Percentiles rank a stretch among this genome's conserved stretches.
These are phyloP conservation scores for Sphagnum tenellum DNA, from an alignment of 225 moss, liverwort and hornwort species.

Conservation along the genomic window DNA sequence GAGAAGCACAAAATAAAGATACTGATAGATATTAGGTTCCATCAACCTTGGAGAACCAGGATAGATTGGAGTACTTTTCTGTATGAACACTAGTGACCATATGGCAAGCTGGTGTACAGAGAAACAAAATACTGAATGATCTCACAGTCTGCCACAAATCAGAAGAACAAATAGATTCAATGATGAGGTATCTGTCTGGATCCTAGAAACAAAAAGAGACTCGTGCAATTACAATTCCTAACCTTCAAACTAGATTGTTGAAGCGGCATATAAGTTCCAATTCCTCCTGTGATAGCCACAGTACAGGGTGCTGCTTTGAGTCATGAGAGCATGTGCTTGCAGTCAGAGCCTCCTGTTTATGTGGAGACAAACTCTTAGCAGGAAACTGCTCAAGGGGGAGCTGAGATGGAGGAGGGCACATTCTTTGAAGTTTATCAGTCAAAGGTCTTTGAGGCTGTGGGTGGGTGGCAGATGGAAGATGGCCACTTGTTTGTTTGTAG, in stretches of 20 bases:
- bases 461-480: neutral
- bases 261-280: constrained; percentile 11
- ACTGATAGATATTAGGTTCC: too few species aligned
- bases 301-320: constrained; percentile 6
- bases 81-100: neutral
- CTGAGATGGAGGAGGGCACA: neutral
- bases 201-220: too few species aligned
- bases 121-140: neutral
- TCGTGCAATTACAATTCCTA: neutral
- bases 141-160: too few species aligned
- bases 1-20: too few species aligned
- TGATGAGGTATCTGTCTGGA: too few species aligned
- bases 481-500: neutral
- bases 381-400: neutral
- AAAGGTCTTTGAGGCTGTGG: constrained; percentile 3
- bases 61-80: neutral
- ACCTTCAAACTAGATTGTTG: constrained; percentile 11
- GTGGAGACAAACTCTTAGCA: neutral
- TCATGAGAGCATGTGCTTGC: constrained; percentile 2
- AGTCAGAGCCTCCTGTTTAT: neutral
- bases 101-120: neutral
- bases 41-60: too few species aligned
- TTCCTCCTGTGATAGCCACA: constrained; percentile 17
- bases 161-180: too few species aligned
- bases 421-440: neutral